Conservation (phyloP, 371 early-diverging fungal genomes). For the Mortierella sp. region DNA sequence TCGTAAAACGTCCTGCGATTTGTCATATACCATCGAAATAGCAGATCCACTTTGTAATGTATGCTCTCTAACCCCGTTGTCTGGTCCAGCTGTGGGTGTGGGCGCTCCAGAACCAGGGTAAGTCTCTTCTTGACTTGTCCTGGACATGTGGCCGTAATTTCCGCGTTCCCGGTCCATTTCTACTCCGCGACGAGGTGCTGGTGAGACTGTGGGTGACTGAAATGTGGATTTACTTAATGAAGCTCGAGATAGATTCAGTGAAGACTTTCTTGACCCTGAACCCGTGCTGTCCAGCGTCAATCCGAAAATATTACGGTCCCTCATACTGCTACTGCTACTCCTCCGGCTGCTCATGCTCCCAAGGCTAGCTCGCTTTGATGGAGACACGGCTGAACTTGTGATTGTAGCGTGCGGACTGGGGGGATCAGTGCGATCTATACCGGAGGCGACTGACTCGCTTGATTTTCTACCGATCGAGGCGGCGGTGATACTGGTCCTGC, state of each 20-base stretch:
- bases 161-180: constrained; percentile 38
- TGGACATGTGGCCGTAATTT: background rate
- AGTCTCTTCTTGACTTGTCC: constrained; percentile 18
- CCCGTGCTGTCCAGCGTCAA: constrained; percentile 47
- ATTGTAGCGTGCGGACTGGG: constrained; percentile 14
- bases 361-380: constrained; percentile 46
- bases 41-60: background rate
- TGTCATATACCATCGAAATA: background rate
- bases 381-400: background rate
- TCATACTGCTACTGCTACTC: constrained; percentile 55
- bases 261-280: constrained; percentile 44
- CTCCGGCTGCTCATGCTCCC: constrained; percentile 46
- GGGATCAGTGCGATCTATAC: constrained; percentile 24
- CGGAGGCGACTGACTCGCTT: constrained; percentile 25
- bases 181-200: constrained; percentile 35
- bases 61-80: background rate
- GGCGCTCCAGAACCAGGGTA: background rate
- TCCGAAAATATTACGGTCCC: constrained; percentile 53
- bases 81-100: background rate
- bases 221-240: constrained; percentile 31
- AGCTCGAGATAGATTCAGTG: constrained; percentile 27
- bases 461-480: constrained; percentile 42
- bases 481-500: constrained; percentile 52
- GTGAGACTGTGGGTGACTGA: constrained; percentile 35
- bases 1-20: background rate